Conservation (phyloP, 805 yeast species). For the Wickerhamiella sorbophila region DNA sequence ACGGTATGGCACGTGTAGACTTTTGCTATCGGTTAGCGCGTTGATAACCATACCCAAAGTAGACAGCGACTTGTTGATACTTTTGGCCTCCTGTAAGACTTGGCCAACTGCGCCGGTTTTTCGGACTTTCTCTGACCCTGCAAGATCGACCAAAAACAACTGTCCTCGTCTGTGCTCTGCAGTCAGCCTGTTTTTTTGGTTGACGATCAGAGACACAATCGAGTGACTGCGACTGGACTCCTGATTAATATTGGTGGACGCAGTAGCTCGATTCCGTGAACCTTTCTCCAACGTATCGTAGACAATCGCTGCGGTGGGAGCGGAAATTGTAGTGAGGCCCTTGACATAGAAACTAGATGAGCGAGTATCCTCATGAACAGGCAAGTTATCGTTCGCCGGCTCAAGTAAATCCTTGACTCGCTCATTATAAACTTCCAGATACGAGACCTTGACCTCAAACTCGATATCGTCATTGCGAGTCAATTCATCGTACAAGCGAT, state of each 20-base stretch:
- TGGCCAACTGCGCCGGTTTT: slow-evolving; percentile 68
- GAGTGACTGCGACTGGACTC: slow-evolving; percentile 73
- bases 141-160: slow-evolving; percentile 66
- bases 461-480: slow-evolving; percentile 32
- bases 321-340: slow-evolving; percentile 51
- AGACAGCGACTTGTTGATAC: slow-evolving; percentile 64
- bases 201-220: slow-evolving; percentile 51
- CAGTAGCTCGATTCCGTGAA: slow-evolving; percentile 37
- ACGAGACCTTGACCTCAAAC: slow-evolving; percentile 47
- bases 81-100: slow-evolving; percentile 68
- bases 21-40: slow-evolving; percentile 54
- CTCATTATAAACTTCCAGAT: slow-evolving; percentile 74
- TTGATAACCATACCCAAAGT: slow-evolving; percentile 71
- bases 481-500: slow-evolving; percentile 14
- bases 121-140: slow-evolving; percentile 72
- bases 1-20: slow-evolving; percentile 56
- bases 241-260: slow-evolving; percentile 53
- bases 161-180: slow-evolving; percentile 49
- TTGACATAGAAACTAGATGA: slow-evolving; percentile 52
- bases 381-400: slow-evolving; percentile 20
- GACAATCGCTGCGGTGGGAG: slow-evolving; percentile 44
- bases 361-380: slow-evolving; percentile 4
- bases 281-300: slow-evolving; percentile 47
- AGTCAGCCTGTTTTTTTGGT: slow-evolving; percentile 42
- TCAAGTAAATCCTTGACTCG: slow-evolving; percentile 54